Base-by-base conservation (phyloP, 441 rosid genomes). In the Isatis lusitanica region DNA sequence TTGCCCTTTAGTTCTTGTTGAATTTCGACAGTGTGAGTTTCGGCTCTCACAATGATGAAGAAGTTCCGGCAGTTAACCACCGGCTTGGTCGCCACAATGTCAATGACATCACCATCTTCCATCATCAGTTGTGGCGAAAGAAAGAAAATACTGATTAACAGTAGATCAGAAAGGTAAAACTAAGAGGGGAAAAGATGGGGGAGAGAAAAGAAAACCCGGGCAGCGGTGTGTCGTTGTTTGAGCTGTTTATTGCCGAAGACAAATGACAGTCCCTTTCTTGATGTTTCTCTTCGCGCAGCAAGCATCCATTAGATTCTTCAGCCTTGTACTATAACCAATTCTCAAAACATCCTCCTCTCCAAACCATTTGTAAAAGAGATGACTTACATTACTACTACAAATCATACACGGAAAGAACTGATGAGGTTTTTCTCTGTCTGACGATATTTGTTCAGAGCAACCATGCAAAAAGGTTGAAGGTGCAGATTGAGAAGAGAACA, bases 21-120 rank as follows among this genome's bases (percentile, higher is more conserved):
- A 21, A 21, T n/a, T n/a, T n/a, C n/a, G n/a, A n/a, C n/a, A n/a
- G n/a, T n/a, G n/a, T n/a, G n/a, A n/a, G n/a, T n/a, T n/a, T n/a
- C n/a, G n/a, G n/a, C n/a, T n/a, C n/a, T n/a, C n/a, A n/a, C n/a
- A 52, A n/a, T 66, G n/a, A 0, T 9, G 44, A 15, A 47, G 48
- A 33, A 16, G 10, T 15, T 64, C 74, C 58, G 70, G 42, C 43
- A 21, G 24, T 53, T n/a, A 75, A 39, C 74, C 79, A 69, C 79
- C 79, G 24, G 31, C 68, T 9, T 43, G 31, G 9, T 62, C 70
- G 43, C 24, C 44, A 75, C 8, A 7, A 21, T 0, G 55, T 28
- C 62, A 46, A 75, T 68, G 65, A 68, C 16, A 68, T 68, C 79
- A 0, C 28, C 11, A 0, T 75, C 74, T 69, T 62, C 44, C 79